Evolutionary conservation across 306 rosid species (phyloP), one percentile per base, ranked within the genome.

Genomic region (Begonia loranthoides): DNA sequence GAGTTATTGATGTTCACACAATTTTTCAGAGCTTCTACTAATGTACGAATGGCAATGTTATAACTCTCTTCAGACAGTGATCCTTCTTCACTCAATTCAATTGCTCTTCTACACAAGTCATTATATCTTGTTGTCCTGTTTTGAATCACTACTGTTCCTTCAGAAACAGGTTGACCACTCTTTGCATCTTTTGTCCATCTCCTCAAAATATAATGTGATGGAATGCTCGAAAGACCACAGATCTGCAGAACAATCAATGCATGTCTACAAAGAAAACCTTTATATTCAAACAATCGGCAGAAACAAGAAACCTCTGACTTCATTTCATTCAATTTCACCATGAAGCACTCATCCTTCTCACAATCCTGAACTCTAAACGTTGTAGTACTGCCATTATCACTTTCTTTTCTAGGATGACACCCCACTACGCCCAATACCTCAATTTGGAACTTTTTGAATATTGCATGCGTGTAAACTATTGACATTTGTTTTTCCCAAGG

Each of bases 401-500:
- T 68, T 54, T 80, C 94, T 63, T 66, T 66, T 72, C 62, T 83
- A 57, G 94, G 81, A 60, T 80, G 94, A 70, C 94, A 83, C 17
- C 96, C 96, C 66, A 79, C 96, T 38, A 78, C 96, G 47, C 96
- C 96, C 71, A 87, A 68, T 50, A 83, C 94, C 73, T 87, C 96
- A 50, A 78, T 70, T 79, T 87, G 96, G 64, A 87, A 87, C 65
- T 80, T 87, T 76, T 78, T 80, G 73, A 87, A 87, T 58, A 87
- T 80, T 10, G 96, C 73, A 70, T 87, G 96, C 0, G 96, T 87
- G 55, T 87, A 87, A 66, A 80, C 55, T 46, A 87, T 76, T 57
- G 96, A 87, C 94, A 83, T 83, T 68, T 87, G 96, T 57, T 83
- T 87, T 64, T 87, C 94, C 94, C 96, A 83, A 55, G 96, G 96